Conservation (phyloP, 139 green algal species). For the Closterium sp. region DNA sequence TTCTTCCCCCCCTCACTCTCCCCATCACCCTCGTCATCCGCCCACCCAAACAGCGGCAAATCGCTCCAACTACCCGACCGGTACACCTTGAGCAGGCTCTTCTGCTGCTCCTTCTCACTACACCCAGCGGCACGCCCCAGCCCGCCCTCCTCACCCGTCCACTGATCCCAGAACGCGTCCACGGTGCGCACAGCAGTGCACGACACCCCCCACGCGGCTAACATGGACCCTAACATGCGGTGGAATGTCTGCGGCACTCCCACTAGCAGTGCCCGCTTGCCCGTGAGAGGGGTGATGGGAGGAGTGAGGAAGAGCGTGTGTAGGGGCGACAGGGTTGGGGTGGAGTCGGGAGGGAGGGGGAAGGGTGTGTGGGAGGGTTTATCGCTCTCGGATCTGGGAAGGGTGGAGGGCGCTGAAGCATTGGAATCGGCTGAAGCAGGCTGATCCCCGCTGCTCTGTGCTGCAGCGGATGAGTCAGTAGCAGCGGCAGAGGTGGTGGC, state of each 20-base stretch:
- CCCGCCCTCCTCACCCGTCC: background rate
- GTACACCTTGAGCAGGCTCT: background rate
- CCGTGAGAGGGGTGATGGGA: constrained; percentile 4
- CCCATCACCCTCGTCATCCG: background rate
- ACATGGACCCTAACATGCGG: constrained; percentile 36
- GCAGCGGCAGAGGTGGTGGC: background rate
- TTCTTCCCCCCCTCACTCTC: background rate
- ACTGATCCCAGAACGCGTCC: constrained; percentile 27
- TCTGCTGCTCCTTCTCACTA: background rate
- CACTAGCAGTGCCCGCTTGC: constrained; percentile 28
- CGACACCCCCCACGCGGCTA: constrained; percentile 18
- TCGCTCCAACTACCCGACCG: background rate
- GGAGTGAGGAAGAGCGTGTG: background rate
- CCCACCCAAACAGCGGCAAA: background rate
- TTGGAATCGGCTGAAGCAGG: background rate
- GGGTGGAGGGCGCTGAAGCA: too few species aligned
- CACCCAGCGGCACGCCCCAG: background rate
- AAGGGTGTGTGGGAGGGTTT: background rate
- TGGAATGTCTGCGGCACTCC: constrained; percentile 12
- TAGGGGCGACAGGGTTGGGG: background rate
- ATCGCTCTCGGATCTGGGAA: background rate
- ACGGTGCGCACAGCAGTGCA: background rate
- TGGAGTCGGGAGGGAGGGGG: background rate
- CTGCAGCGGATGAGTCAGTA: background rate
- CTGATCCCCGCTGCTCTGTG: background rate